Evolutionary conservation across 2,329 filamentous ascomycete genomes (phyloP).

Genomic region (Akanthomyces uredinophilus): DNA sequence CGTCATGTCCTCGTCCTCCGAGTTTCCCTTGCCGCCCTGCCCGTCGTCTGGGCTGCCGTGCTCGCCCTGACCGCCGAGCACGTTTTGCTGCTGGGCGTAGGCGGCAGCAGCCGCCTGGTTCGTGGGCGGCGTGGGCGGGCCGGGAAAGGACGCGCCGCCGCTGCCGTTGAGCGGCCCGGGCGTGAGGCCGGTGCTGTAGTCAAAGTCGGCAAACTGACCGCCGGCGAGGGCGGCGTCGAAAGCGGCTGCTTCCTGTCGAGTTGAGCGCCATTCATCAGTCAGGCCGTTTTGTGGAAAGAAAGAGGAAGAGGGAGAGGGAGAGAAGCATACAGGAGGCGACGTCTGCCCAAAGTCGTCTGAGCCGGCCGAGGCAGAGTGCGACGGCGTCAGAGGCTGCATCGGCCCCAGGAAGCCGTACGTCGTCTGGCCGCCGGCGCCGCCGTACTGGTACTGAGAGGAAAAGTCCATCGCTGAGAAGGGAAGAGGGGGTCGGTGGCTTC

Average conservation of each 20-base stretch:
- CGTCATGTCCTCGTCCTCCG: conserved; percentile 52
- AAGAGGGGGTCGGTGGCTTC: no score
- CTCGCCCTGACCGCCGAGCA: conserved; percentile 18
- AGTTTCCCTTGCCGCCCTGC: conserved; percentile 4
- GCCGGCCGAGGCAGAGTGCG: conserved; percentile 48
- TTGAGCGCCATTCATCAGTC: conserved; percentile 12
- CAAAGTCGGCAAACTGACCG: conserved; percentile 46
- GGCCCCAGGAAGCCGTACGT: conserved; percentile 48
- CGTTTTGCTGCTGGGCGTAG: conserved; percentile 20
- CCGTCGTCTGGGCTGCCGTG: conserved; percentile 30
- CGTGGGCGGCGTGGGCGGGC: conserved; percentile 50
- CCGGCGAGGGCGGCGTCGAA: conserved; percentile 40
- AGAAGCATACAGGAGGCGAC: conserved; percentile 49
- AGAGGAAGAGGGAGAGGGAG: conserved; percentile 20
- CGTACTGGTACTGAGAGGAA: conserved; percentile 42
- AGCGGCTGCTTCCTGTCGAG: conserved; percentile 38
- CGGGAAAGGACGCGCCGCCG: conserved; percentile 28
- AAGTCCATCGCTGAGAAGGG: conserved; percentile 43
- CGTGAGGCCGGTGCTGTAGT: conserved; percentile 34
- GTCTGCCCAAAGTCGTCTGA: conserved; percentile 52
- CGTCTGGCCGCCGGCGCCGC: conserved; percentile 33
- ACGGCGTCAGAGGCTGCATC: conserved; percentile 50
- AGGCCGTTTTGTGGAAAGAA: no score
- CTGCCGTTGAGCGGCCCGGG: conserved; percentile 19
- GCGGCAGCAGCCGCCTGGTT: conserved; percentile 28